These are phyloP conservation scores for Lithohypha guttulata DNA, from an alignment of 2,329 filamentous ascomycete species.

Conservation along the genomic window DNA sequence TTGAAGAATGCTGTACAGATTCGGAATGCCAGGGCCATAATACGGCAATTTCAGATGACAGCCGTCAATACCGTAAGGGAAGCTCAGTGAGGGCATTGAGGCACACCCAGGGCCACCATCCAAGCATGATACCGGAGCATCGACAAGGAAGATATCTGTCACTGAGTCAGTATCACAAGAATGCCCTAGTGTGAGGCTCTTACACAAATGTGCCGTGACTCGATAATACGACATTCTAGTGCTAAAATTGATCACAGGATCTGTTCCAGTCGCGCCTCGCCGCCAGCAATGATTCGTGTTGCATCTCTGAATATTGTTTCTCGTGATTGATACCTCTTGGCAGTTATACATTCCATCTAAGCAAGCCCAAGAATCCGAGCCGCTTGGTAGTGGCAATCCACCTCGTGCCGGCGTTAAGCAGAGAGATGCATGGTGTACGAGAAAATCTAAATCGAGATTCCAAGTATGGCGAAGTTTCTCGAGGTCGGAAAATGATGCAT, in stretches of 20 bases:
- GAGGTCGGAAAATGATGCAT: no score
- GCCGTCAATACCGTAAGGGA: background rate
- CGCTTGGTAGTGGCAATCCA: no score
- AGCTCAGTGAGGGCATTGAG: background rate
- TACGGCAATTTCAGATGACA: background rate
- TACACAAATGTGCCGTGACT: background rate
- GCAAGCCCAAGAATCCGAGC: no score
- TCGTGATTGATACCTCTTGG: no score
- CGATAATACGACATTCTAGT: constrained; percentile 1
- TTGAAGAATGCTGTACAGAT: background rate
- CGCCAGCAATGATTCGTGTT: background rate
- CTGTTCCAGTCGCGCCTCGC: background rate
- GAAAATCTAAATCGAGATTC: no score
- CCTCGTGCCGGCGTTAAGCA: no score
- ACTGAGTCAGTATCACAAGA: background rate
- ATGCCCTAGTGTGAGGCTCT: background rate
- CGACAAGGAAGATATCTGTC: constrained; percentile 1
- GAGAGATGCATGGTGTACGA: no score
- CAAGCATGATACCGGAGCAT: constrained; percentile 3
- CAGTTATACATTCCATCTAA: no score
- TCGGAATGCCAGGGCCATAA: background rate
- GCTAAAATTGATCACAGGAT: background rate
- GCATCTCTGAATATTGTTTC: background rate
- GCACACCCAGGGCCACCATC: background rate
- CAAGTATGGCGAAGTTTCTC: no score